phyloP scores from a whole-genome alignment of 2,329 filamentous ascomycete species.

The Exophiala bonariae region DNA sequence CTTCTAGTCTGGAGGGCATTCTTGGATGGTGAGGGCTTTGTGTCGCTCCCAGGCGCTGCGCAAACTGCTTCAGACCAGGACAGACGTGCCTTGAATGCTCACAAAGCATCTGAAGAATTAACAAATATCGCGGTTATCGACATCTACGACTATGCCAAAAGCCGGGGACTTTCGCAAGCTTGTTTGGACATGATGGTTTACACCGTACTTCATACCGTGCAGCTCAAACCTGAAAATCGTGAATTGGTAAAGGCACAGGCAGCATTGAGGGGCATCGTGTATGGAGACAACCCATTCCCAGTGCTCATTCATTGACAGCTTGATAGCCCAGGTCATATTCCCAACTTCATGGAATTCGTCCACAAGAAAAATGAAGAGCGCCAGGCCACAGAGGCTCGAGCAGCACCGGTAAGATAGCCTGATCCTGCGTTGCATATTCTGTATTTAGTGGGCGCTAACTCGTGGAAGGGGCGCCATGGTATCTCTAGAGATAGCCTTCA shows the following conservation, averaged over 20 bases:
- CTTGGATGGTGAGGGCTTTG: slow-evolving; percentile 8
- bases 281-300: background rate
- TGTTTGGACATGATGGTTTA: slow-evolving; percentile 3
- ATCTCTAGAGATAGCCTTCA: background rate
- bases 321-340: slow-evolving; percentile 1
- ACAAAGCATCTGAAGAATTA: slow-evolving; percentile 1
- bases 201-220: slow-evolving; percentile 2
- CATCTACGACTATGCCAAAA: slow-evolving; percentile 1
- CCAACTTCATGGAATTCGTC: background rate
- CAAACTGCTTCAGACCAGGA: slow-evolving; percentile 5
- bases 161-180: slow-evolving; percentile 1
- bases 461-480: slow-evolving; percentile 2
- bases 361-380: slow-evolving; percentile 2
- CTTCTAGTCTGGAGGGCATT: slow-evolving; percentile 16
- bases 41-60: background rate
- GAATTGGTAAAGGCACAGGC: slow-evolving; percentile 5
- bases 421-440: background rate
- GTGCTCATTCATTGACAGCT: background rate
- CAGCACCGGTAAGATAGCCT: slow-evolving; percentile 2
- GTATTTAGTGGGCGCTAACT: background rate
- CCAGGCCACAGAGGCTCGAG: background rate
- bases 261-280: slow-evolving; percentile 3
- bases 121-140: slow-evolving; percentile 3
- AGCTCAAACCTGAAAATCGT: slow-evolving; percentile 1
- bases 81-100: background rate